Evolutionary conservation across 192 early-diverging fungal species (phyloP).

Genomic region (Spinellus fusiger): DNA sequence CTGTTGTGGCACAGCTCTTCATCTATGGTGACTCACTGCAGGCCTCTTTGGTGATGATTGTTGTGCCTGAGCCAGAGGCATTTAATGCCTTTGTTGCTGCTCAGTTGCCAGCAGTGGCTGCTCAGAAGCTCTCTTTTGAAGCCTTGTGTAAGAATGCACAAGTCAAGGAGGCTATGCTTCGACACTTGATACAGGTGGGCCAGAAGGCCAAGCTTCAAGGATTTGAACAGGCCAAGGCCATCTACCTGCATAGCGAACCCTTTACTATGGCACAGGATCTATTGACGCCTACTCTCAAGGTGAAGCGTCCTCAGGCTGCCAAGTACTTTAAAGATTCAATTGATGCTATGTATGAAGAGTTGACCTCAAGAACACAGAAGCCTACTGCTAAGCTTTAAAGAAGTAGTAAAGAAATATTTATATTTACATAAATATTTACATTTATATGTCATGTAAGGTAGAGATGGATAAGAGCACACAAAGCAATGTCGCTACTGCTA

Average conservation of each 20-base stretch:
- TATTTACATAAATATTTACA: too few relatives aligned
- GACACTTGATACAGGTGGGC: slow-evolving; percentile 48
- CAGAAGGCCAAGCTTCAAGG: slow-evolving; percentile 54
- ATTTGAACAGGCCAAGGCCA: slow-evolving; percentile 66
- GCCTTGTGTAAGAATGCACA: slow-evolving; percentile 53
- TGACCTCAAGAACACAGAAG: slow-evolving; percentile 28
- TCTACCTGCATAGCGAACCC: slow-evolving; percentile 55
- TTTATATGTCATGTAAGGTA: too few relatives aligned
- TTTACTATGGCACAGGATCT: slow-evolving; percentile 69
- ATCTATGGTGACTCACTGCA: slow-evolving; percentile 78
- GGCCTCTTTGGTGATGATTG: slow-evolving; percentile 64
- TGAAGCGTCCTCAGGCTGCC: slow-evolving; percentile 73
- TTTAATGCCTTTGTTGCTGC: slow-evolving; percentile 38
- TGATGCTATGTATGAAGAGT: slow-evolving; percentile 58
- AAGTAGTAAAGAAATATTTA: too few relatives aligned
- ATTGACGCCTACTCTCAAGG: slow-evolving; percentile 84
- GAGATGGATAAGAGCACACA: too few relatives aligned
- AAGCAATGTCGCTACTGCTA: too few relatives aligned
- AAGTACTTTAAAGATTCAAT: slow-evolving; percentile 60
- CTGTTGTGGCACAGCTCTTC: slow-evolving; percentile 65
- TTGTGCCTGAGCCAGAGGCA: slow-evolving; percentile 64
- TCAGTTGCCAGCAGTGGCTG: slow-evolving; percentile 33
- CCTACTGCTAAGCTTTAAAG: slow-evolving; percentile 41
- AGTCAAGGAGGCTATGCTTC: slow-evolving; percentile 42
- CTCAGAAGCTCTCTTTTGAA: slow-evolving; percentile 32